Base-by-base conservation (phyloP, 306 rosid species). In the Nissolia schottii region DNA sequence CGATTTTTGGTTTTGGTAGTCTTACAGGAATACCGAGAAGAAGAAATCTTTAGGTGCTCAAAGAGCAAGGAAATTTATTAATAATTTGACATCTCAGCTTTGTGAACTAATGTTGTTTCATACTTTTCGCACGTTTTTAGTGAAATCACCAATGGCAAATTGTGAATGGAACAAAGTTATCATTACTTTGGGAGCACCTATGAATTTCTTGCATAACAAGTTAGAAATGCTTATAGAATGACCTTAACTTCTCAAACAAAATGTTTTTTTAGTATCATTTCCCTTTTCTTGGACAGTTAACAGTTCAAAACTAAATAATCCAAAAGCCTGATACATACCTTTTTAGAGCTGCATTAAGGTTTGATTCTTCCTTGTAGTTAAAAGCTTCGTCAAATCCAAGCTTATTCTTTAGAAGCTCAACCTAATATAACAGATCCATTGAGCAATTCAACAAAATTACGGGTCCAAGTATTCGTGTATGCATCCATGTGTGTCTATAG, bases 371-470 rank as follows among this genome's bases (percentile, higher is more conserved):
- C 73, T 80, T 83, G 79, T 83, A 83, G 63, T 83, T 83, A 68
- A 83, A 83, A 76, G 87, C 82, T 54, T 77, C 78, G 2, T 83
- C 87, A 45, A 76, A 80, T 15, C 87, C 85, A 71, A 81, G 77
- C 71, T 57, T 79, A 19, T 64, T 76, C 64, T 83, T 83, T 25
- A 80, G 80, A 38, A 80, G 82, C 5, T 80, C 85, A 64, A 79
- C 80, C 84, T 85, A 51, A 66, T 35, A 75, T n/a, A 29, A 70
- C 48, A 70, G 9, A 71, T 37, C 55, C 3, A 28, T 34, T 14
- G 12, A 64, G 57, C 20, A 51, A 72, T 38, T 57, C 28, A 37
- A 55, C 53, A 16, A 65, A 46, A 48, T 51, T 32, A 12, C 1
- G 5, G 53, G 55, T 32, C 54, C 20, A 40, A 9, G 19, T 64